Conservation (phyloP, 148 eudicot species). For the Hydrangea macrophylla region DNA sequence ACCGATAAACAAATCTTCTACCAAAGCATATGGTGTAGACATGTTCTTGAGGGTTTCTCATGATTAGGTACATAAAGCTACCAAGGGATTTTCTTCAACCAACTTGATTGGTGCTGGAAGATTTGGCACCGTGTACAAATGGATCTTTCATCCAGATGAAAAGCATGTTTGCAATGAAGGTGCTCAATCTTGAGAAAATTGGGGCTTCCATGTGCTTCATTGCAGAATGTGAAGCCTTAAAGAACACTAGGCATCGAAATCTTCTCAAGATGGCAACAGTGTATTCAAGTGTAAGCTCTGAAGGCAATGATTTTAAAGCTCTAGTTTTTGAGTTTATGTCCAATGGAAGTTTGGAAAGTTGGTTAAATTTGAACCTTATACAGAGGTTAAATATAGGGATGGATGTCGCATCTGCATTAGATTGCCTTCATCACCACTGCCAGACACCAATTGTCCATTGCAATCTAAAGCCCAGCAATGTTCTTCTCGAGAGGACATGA, state of each 20-base stretch:
- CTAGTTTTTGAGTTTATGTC: conserved; percentile 2
- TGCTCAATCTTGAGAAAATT: conserved; percentile 1
- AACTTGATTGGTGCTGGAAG: conserved; percentile 6
- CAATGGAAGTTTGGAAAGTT: conserved; percentile 6
- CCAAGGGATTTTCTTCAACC: not conserved
- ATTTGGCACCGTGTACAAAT: conserved; percentile 15
- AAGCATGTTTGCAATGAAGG: conserved; percentile 7
- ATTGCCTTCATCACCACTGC: conserved; percentile 7
- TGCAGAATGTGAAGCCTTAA: conserved; percentile 4
- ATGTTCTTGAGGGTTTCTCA: not conserved
- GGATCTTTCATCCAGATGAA: not conserved
- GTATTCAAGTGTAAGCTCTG: not conserved
- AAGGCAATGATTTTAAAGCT: conserved; percentile 13
- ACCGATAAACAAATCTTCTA: not conserved
- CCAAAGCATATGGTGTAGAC: not conserved
- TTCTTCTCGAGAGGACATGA: not conserved
- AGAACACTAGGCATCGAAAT: not conserved
- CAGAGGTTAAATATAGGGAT: not conserved
- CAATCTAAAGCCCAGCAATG: no score
- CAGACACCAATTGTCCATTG: conserved; percentile 3
- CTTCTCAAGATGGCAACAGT: not conserved
- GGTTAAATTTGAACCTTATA: not conserved
- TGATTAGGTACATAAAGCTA: conserved; percentile 1
- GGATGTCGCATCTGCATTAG: not conserved
- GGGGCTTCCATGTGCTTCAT: conserved; percentile 9